Evolutionary conservation across 352 stramenopile genomes (phyloP).

Genomic region (Poterioochromonas sp.): DNA sequence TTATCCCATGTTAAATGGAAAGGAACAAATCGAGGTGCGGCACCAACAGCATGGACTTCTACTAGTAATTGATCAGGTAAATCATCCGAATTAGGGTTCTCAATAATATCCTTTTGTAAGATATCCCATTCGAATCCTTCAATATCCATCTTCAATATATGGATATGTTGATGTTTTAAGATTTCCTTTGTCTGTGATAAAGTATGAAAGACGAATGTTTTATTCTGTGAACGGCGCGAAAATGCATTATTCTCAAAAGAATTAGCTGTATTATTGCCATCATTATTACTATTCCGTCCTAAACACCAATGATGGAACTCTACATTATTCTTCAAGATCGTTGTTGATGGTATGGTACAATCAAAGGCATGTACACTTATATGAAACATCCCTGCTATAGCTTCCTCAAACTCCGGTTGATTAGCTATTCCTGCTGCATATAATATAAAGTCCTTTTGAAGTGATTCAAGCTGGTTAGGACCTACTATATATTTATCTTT

Average conservation of each 20-base stretch:
- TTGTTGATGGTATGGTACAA: background rate
- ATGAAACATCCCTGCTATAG: background rate
- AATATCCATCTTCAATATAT: constrained; percentile 11
- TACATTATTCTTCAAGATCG: background rate
- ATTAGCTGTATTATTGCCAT: background rate
- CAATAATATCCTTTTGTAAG: background rate
- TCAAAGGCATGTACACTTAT: background rate
- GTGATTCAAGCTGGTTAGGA: background rate
- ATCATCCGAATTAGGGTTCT: background rate
- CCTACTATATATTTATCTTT: background rate
- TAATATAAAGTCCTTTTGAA: background rate
- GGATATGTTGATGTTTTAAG: background rate
- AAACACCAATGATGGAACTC: constrained; percentile 4
- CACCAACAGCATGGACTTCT: background rate
- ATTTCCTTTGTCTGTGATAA: background rate
- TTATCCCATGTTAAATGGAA: background rate
- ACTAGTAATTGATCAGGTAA: background rate
- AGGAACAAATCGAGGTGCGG: background rate
- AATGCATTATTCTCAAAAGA: background rate
- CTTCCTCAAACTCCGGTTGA: background rate
- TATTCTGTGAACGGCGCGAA: background rate
- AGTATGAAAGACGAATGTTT: background rate
- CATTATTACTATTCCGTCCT: background rate
- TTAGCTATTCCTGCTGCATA: constrained; percentile 6
- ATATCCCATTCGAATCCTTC: constrained; percentile 9